Percentiles rank a stretch among this genome's conserved stretches.
phyloP scores from a whole-genome alignment of 2,329 filamentous ascomycete species.

The Alternaria panax region DNA sequence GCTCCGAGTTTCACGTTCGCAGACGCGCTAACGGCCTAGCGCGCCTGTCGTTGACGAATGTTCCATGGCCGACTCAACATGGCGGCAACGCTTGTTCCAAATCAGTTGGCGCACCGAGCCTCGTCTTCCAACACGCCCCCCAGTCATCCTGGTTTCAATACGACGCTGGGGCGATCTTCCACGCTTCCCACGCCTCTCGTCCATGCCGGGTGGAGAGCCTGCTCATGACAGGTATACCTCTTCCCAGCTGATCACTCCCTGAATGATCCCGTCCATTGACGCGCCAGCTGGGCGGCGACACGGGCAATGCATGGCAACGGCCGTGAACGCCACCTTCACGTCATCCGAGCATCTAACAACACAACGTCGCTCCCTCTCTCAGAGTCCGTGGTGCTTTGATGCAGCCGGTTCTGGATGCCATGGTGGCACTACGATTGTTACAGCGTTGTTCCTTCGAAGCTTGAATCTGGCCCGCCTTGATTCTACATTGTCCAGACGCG shows the following conservation, averaged over 20 bases:
- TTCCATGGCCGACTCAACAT: constrained; percentile 3
- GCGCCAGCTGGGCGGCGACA: background rate
- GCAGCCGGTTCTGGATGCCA: background rate
- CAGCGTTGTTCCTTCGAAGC: constrained; percentile 1
- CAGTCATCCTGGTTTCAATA: background rate
- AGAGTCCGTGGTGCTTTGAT: background rate
- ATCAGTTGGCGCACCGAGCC: constrained; percentile 5
- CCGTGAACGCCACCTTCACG: background rate
- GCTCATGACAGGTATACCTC: background rate
- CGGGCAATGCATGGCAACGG: background rate
- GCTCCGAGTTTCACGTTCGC: constrained; percentile 14
- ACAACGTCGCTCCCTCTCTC: background rate
- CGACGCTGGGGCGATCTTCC: constrained; percentile 2
- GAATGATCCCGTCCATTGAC: background rate
- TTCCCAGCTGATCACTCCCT: background rate
- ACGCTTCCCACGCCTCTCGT: constrained; percentile 1
- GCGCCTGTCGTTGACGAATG: constrained; percentile 12
- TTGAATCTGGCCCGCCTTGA: constrained; percentile 1
- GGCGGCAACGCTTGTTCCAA: constrained; percentile 11
- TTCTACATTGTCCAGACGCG: constrained; percentile 9
- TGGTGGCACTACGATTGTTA: background rate
- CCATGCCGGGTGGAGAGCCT: constrained; percentile 1
- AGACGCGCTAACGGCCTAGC: constrained; percentile 6
- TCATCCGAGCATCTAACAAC: background rate
- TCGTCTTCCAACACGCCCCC: background rate